phyloP scores from a whole-genome alignment of 176 grass and related monocot species.

The Tuctoria greenei region DNA sequence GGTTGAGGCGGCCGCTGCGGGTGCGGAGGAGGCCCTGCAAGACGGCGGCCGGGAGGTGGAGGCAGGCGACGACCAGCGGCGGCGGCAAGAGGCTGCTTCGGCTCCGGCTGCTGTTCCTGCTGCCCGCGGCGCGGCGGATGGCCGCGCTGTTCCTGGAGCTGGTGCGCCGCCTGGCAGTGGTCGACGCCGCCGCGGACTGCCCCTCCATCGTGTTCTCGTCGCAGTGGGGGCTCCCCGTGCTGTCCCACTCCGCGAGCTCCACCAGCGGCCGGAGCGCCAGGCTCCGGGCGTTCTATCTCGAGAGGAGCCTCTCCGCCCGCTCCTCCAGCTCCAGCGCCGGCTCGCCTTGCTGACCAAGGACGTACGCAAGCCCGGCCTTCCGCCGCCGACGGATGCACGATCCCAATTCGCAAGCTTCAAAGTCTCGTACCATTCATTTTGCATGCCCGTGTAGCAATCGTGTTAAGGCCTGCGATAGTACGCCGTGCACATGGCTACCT shows the following conservation, averaged over 20 bases:
- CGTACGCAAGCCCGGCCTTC: background rate
- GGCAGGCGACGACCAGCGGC: background rate
- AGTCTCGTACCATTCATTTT: conserved; percentile 31
- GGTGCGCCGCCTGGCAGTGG: conserved; percentile 34
- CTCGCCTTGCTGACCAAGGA: conserved; percentile 41
- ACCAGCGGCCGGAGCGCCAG: conserved; percentile 38
- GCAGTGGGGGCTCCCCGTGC: conserved; percentile 73
- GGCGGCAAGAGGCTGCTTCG: conserved; percentile 17
- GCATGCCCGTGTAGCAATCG: conserved; percentile 19
- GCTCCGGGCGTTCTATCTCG: conserved; percentile 52
- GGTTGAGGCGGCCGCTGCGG: conserved; percentile 39
- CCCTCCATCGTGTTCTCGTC: conserved; percentile 69
- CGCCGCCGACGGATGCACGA: background rate
- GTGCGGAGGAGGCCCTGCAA: conserved; percentile 29
- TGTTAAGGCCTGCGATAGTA: conserved; percentile 17
- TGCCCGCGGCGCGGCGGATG: conserved; percentile 43
- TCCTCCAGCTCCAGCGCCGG: conserved; percentile 16
- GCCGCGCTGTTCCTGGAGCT: conserved; percentile 63
- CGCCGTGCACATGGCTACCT: conserved; percentile 28
- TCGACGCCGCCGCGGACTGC: conserved; percentile 32
- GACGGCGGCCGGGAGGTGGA: conserved; percentile 9
- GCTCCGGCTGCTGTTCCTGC: conserved; percentile 42
- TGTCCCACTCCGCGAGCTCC: conserved; percentile 54
- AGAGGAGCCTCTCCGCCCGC: conserved; percentile 43
- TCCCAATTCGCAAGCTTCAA: background rate